Base-by-base conservation (phyloP, 2,329 filamentous ascomycete species). In the Aspergillus sp. region DNA sequence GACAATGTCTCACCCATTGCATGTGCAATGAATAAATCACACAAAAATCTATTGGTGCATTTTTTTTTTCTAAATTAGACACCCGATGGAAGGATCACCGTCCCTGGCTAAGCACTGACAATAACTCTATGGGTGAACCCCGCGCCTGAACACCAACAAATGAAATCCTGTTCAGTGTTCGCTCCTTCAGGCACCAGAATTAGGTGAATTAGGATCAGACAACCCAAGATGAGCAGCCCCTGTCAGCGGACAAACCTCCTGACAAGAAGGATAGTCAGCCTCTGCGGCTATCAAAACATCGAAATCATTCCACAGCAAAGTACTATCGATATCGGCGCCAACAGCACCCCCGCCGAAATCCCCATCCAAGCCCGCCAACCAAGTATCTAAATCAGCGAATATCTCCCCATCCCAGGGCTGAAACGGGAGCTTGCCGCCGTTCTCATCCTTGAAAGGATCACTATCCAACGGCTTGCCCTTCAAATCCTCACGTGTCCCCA, bases 301-400 rank as follows among this genome's bases (percentile, higher is more conserved):
- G 50, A 75, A 75, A 17, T 73, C 71, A 66, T 75, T 75, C 72
- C 72, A 75, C 38, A 48, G 30, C 42, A 52, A n/a, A 38, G 42
- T 39, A 34, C 43, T 50, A 34, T 55, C 41, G 5, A 39, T 57
- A 42, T 11, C 44, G n/a, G 45, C 39, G 32, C 47, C 30, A 39
- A 47, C 20, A 39, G 18, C 11, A 24, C 36, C 30, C 26, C 26
- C 5, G n/a, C 20, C 18, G 17, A 39, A 26, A 18, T 26, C 26
- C 34, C 38, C 20, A 32, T 32, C 48, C 36, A 20, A 11, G 15
- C 30, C 55, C 26, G 48, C 15, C 12, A 48, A 18, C 48, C 41
- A 48, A 43, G 42, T 3, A 18, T 52, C 41, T 20, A 53, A 30
- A 17, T 20, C 38, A 18, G 26, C 17, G n/a, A n/a, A 56, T 11